phyloP scores from a whole-genome alignment of 257 asterid species.

The Oldenlandia corymbosa region DNA sequence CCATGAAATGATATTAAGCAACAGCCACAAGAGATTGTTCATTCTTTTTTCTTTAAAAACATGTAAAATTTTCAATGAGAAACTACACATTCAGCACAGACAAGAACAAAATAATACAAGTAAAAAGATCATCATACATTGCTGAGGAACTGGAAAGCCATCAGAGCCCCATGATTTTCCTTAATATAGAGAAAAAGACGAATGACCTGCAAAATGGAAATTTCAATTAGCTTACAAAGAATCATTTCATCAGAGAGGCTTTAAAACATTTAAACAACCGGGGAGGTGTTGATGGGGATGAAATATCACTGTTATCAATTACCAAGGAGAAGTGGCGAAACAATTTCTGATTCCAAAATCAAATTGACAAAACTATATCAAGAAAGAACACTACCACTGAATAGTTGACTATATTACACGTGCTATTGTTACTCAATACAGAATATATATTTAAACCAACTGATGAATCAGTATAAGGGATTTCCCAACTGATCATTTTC shows the following conservation, averaged over 20 bases:
- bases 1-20: neutral
- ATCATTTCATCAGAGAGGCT: constrained; percentile 7
- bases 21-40: constrained; percentile 6
- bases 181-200: constrained; percentile 76
- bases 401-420: too few species aligned
- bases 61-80: neutral
- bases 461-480: neutral
- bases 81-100: neutral
- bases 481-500: neutral
- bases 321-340: too few species aligned
- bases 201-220: constrained; percentile 58
- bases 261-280: too few species aligned
- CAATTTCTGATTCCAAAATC: too few species aligned
- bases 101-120: constrained; percentile 12
- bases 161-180: constrained; percentile 69
- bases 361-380: too few species aligned
- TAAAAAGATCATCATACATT: constrained; percentile 58
- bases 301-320: neutral
- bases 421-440: too few species aligned
- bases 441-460: neutral
- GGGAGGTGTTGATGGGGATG: too few species aligned
- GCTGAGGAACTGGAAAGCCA: constrained; percentile 88
- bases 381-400: too few species aligned
- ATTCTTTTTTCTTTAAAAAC: neutral
- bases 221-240: neutral